Conservation (phyloP, 306 rosid genomes). For the Cicer bijugum region DNA sequence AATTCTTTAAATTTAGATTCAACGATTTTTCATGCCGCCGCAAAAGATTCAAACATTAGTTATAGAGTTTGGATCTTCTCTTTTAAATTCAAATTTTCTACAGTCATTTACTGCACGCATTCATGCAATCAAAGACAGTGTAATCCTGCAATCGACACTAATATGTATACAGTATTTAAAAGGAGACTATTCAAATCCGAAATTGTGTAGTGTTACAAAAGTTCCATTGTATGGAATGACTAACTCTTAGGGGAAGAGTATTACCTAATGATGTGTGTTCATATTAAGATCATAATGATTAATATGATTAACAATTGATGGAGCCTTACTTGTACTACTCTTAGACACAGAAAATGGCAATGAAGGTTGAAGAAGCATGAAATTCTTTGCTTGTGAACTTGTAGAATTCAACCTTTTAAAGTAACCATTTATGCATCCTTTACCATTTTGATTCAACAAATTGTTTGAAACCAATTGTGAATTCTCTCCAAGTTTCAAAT, state of each 20-base stretch:
- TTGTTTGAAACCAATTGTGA: conserved; percentile 38
- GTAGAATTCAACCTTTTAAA: conserved; percentile 48
- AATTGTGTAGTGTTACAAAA: neutral
- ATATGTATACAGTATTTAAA: too few relatives aligned
- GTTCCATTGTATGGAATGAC: neutral
- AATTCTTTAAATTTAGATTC: neutral
- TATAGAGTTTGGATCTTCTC: too few relatives aligned
- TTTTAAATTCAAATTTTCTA: too few relatives aligned
- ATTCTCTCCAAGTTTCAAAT: conserved; percentile 45
- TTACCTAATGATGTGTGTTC: conserved; percentile 34
- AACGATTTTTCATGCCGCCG: neutral
- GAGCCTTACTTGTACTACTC: conserved; percentile 30
- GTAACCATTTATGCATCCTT: conserved; percentile 44
- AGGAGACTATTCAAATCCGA: neutral
- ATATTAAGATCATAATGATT: conserved; percentile 25
- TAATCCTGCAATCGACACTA: too few relatives aligned
- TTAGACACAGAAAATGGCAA: conserved; percentile 46
- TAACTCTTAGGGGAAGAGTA: neutral
- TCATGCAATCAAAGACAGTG: too few relatives aligned
- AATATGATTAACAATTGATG: conserved; percentile 28
- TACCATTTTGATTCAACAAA: conserved; percentile 48
- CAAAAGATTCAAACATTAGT: neutral
- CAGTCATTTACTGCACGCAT: too few relatives aligned
- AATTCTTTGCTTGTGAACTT: conserved; percentile 43
- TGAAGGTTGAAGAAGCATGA: conserved; percentile 51